Evolutionary conservation across 257 asterid genomes (phyloP), one percentile per base, ranked within the genome.

Genomic region (Capsicum baccatum): DNA sequence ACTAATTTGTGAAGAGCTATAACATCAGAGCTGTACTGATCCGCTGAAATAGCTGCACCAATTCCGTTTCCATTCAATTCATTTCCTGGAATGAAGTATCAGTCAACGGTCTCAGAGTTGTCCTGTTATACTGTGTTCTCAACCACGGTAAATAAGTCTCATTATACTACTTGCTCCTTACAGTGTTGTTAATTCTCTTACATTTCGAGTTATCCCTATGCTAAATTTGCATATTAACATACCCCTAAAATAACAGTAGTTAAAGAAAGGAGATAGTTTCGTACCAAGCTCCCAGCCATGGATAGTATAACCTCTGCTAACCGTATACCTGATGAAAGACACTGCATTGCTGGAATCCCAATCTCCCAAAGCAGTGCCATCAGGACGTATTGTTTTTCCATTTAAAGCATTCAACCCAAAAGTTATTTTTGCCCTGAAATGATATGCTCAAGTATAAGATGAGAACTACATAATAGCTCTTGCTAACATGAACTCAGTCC

Each of bases 201-300:
- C 12, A 0, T 35, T 12, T 64, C n/a, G 44, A 3, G 8, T 4
- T 44, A 6, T 44, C 52, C 85, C 62, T 8, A 48, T 78, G 57
- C 14, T 59, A 57, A 0, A 9, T 55, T 76, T 50, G 44, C 81
- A 52, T 13, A 76, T 26, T 8, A 0, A 19, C 2, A 13, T 76
- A 74, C 37, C 60, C 62, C 10, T 12, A 13, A 74, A 21, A 52
- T 48, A 9, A 48, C 17, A 13, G 1, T 15, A 81, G 39, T 39
- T 37, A 37, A 47, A 71, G 42, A 57, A 6, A 1, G 14, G 11
- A 17, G 14, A 85, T 57, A 80, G 37, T 56, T 79, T 84, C 87
- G 76, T 89, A 94, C 99, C 99, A 16, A 96, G 97, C 93, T 96
- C 98, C 99, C 98, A 96, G 82, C 97, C 98, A 47, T 89, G 79